Percentiles rank a stretch among this genome's conserved stretches.
phyloP scores from a whole-genome alignment of 2,329 filamentous ascomycete species.

The Penicillium corylophilum region DNA sequence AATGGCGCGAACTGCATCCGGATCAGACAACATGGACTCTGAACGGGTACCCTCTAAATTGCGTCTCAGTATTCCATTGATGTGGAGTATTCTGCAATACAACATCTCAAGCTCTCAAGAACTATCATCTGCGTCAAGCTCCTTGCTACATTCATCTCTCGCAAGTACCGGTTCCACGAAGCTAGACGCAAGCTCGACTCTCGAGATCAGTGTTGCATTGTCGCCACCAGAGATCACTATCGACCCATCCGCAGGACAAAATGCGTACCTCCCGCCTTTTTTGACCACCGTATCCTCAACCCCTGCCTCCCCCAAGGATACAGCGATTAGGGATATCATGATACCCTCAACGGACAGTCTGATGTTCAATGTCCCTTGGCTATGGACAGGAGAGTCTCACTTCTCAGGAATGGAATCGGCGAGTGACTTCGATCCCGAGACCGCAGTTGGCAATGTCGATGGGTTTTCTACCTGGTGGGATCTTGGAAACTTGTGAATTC shows the following conservation, averaged over 20 bases:
- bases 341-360: constrained; percentile 35
- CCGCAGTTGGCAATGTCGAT: constrained; percentile 30
- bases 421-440: constrained; percentile 27
- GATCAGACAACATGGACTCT: constrained; percentile 50
- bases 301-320: constrained; percentile 8
- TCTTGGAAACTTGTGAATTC: constrained; percentile 33
- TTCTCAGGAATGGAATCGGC: constrained; percentile 34
- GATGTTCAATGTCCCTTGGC: constrained; percentile 37
- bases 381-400: constrained; percentile 33
- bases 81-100: constrained; percentile 55
- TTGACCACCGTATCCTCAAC: constrained; percentile 14
- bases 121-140: constrained; percentile 33
- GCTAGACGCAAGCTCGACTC: constrained; percentile 35
- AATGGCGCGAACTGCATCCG: constrained; percentile 52
- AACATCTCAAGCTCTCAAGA: constrained; percentile 43
- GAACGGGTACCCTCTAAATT: constrained; percentile 56
- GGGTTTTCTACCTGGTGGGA: constrained; percentile 39
- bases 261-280: constrained; percentile 43
- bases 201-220: constrained; percentile 54
- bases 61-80: constrained; percentile 53
- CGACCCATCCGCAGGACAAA: constrained; percentile 53
- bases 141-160: constrained; percentile 46
- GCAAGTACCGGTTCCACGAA: constrained; percentile 31
- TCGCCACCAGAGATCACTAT: constrained; percentile 52
- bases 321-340: constrained; percentile 22